Evolutionary conservation across 805 yeast species (phyloP).

Genomic region (Spathaspora sp.): DNA sequence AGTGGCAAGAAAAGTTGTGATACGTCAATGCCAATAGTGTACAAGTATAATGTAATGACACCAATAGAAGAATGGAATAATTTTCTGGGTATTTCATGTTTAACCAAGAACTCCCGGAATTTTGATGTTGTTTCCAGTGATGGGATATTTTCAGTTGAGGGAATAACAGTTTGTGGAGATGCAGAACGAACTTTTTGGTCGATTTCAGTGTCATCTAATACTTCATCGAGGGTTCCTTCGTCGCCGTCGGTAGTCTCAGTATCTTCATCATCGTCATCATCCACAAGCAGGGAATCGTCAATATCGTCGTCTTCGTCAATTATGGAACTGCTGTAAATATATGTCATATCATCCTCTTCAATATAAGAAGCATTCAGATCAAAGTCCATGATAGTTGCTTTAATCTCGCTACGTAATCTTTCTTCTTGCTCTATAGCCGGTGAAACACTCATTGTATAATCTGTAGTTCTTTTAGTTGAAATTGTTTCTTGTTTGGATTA

Average conservation of each 20-base stretch:
- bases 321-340: constrained; percentile 21
- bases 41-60: constrained; percentile 68
- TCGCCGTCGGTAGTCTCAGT: constrained; percentile 6
- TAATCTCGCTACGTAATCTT: constrained; percentile 2
- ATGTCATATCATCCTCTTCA: constrained; percentile 40
- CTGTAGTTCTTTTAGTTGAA: neutral
- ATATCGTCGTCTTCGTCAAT: constrained; percentile 14
- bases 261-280: constrained; percentile 10
- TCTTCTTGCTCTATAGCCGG: neutral
- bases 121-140: neutral
- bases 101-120: constrained; percentile 46
- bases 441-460: neutral
- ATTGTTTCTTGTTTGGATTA: neutral
- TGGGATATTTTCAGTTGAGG: neutral
- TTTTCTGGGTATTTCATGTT: constrained; percentile 89
- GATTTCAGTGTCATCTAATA: constrained; percentile 7
- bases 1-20: constrained; percentile 60
- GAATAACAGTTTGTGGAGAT: neutral
- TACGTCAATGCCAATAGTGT: constrained; percentile 57
- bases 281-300: constrained; percentile 10
- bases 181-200: constrained; percentile 1
- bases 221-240: constrained; percentile 7
- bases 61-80: constrained; percentile 88
- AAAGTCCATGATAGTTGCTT: constrained; percentile 7
- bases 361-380: constrained; percentile 26